phyloP scores from a whole-genome alignment of 768 basidiomycete genomes.

The Lanmaoa rubissima region DNA sequence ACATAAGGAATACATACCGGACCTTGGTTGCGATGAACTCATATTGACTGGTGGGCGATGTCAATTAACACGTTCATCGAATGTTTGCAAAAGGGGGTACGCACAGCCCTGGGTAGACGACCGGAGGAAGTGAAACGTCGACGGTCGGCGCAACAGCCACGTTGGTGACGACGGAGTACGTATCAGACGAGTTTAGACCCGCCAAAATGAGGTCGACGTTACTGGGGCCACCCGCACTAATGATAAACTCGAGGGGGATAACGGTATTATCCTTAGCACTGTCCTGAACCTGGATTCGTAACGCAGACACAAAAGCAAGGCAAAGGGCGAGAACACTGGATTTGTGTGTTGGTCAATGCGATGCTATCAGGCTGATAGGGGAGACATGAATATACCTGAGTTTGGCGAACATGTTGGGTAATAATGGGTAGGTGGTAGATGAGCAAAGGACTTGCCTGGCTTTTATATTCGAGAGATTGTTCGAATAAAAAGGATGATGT shows the following conservation, averaged over 20 bases:
- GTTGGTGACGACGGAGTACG: background rate
- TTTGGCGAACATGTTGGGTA: background rate
- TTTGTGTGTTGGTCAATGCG: background rate
- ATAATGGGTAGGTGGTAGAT: too few species aligned
- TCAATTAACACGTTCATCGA: background rate
- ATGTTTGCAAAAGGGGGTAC: background rate
- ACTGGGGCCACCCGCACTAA: background rate
- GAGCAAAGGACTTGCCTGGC: background rate
- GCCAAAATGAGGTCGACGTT: background rate
- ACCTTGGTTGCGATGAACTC: background rate
- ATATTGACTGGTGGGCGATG: background rate
- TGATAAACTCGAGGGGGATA: accelerated
- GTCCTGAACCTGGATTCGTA: background rate
- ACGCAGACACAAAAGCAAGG: background rate
- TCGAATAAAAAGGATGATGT: background rate
- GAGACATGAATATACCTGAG: background rate
- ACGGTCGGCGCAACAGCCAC: accelerated
- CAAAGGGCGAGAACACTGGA: background rate
- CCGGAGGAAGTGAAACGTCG: background rate
- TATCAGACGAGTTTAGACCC: background rate
- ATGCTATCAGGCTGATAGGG: too few species aligned
- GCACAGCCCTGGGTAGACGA: accelerated
- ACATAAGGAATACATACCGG: background rate
- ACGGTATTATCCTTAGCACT: too few species aligned
- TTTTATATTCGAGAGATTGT: background rate